Base-by-base conservation (phyloP, 2,329 filamentous ascomycete genomes). In the Pyrenochaeta sp. region DNA sequence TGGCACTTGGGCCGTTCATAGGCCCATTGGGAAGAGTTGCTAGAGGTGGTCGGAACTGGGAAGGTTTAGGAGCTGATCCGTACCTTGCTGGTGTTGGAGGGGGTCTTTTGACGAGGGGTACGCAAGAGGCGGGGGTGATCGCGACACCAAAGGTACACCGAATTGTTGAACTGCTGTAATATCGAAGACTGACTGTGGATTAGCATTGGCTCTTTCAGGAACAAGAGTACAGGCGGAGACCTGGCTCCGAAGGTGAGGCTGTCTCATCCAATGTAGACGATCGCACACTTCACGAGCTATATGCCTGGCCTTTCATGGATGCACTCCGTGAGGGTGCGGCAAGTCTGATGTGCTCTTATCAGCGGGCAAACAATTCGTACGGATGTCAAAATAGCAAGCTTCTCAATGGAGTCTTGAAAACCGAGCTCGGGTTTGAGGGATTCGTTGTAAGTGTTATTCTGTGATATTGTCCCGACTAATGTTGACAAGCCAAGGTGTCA, bases 11-110 rank as follows among this genome's bases (percentile, higher is more conserved):
- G 0, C 90, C 90, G 0, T 81, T 84, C 0, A 86, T 90, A 23
- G 90, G 89, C 0, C 85, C 90, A 0, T 70, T 92, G 1, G 90
- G 90, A 2, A 83, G 88, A 7, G 88, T 91, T 66, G 88, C 88
- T 1, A 81, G 86, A 45, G 89, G 87, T 7, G 90, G 90, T 12
- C 82, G 90, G 15, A 90, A 85, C 61, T 92, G 89, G 89, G 90
- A 92, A 69, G 85, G 87, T 0, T 89, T 92, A 60, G 88, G 89
- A 2, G 75, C 62, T 1, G 90, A 92, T 67, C 89, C 90, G 0
- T 84, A 84, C 4, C 81, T 92, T 27, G 82, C 84, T 58, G 85
- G 78, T 2, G 67, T 79, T 51, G 83, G 77, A 1, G 83, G 76
- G 27, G 77, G 78, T 6, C 66, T 81, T 48, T 84, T 84, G 0